Conservation (phyloP, 2,329 filamentous ascomycete species). For the Paramyrothecium roridum region DNA sequence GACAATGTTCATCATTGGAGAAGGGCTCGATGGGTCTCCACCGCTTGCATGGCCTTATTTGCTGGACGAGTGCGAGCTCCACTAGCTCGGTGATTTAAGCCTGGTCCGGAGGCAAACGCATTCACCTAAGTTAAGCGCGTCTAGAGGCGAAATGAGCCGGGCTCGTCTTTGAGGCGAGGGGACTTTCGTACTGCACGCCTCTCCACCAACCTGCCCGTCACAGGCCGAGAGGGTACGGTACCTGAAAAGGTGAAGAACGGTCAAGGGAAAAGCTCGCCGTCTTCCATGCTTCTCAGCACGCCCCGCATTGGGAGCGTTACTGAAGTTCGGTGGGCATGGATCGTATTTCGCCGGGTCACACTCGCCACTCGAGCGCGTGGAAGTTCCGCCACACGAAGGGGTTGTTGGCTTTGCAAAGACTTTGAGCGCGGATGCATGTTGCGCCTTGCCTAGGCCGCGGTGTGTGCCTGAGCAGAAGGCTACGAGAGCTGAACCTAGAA, state of each 20-base stretch:
- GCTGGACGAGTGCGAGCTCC: conserved; percentile 12
- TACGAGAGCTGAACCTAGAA: not conserved
- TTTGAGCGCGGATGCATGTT: not conserved
- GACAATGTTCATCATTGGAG: conserved; percentile 9
- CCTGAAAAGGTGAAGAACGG: no score
- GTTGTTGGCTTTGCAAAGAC: no score
- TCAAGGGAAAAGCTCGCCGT: no score
- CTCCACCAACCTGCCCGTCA: not conserved
- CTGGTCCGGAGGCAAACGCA: not conserved
- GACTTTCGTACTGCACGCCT: not conserved
- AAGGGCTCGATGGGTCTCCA: conserved; percentile 1
- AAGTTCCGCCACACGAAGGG: no score
- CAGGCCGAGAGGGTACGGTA: not conserved
- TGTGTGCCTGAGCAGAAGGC: not conserved
- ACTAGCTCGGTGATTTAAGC: conserved; percentile 6
- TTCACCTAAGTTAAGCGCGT: conserved; percentile 21
- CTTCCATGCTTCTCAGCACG: not conserved
- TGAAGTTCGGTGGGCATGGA: not conserved
- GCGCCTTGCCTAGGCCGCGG: not conserved
- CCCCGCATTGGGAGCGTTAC: not conserved
- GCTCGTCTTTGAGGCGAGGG: not conserved
- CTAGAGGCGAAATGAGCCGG: conserved; percentile 6
- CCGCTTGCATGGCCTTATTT: not conserved
- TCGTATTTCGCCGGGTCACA: not conserved
- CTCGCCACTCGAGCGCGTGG: no score